Percentiles rank a stretch among this genome's conserved stretches.
Evolutionary conservation across 495 filamentous ascomycete genomes (phyloP).

Genomic region (Trichoderma erinaceum): DNA sequence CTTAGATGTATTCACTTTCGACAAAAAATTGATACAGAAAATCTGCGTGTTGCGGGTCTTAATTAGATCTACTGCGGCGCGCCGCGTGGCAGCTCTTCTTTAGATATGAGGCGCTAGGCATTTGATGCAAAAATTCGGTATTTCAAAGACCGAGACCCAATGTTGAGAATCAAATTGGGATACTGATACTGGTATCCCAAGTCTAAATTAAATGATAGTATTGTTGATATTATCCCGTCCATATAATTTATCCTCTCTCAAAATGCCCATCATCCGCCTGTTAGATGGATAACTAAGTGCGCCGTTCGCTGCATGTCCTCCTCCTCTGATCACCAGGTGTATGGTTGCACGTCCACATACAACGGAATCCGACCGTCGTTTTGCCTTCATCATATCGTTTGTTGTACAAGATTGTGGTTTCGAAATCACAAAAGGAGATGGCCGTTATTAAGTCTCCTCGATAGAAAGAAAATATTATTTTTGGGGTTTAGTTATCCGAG

Average conservation of each 20-base stretch:
- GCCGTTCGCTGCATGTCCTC: constrained; percentile 1
- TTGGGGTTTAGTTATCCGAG: constrained; percentile 30
- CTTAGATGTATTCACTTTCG: neutral
- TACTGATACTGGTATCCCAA: constrained; percentile 9
- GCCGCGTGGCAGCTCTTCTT: neutral
- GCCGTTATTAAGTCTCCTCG: neutral
- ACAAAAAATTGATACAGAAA: neutral
- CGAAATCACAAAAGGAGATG: neutral
- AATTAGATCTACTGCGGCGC: neutral
- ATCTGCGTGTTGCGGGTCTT: neutral
- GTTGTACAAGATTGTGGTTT: constrained; percentile 12
- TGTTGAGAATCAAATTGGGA: neutral
- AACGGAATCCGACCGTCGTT: neutral
- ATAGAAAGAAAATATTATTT: neutral
- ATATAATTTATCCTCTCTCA: neutral
- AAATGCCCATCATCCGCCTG: neutral
- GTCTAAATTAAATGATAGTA: constrained; percentile 14
- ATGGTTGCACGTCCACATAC: neutral
- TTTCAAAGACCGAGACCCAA: constrained; percentile 1
- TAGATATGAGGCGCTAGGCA: neutral
- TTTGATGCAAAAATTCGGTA: neutral
- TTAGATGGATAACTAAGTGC: neutral
- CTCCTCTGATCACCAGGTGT: neutral
- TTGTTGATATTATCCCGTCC: neutral
- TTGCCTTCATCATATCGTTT: constrained; percentile 5